Evolutionary conservation across 495 filamentous ascomycete genomes (phyloP).

Genomic region (Elaphomyces granulatus): DNA sequence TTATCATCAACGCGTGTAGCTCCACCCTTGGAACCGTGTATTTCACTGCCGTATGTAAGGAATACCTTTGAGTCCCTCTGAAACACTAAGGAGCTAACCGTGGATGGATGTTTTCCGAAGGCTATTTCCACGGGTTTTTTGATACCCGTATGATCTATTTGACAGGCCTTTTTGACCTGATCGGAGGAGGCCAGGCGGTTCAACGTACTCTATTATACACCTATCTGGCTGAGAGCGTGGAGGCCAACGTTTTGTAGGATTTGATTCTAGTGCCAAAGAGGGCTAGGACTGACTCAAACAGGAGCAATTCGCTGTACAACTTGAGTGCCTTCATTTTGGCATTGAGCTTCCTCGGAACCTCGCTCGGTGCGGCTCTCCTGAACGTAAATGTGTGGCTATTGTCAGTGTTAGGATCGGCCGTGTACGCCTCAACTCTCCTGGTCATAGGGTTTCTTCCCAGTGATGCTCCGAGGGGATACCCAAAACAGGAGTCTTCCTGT

Average conservation of each 20-base stretch:
- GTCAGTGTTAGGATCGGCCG: background rate
- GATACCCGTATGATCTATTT: background rate
- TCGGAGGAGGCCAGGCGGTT: background rate
- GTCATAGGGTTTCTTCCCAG: background rate
- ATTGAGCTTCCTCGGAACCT: background rate
- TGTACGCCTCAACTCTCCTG: background rate
- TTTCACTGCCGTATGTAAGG: background rate
- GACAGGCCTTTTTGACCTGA: background rate
- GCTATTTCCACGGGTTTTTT: background rate
- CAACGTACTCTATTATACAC: background rate
- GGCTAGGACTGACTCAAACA: background rate
- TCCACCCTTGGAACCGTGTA: background rate
- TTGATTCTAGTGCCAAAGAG: too few species aligned
- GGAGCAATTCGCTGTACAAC: background rate
- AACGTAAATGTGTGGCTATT: background rate
- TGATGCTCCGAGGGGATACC: too few species aligned
- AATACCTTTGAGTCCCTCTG: too few species aligned
- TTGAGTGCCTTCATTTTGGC: background rate
- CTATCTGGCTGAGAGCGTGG: background rate
- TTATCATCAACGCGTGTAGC: background rate
- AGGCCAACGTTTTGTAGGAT: too few species aligned
- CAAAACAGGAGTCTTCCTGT: background rate
- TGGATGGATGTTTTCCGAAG: background rate
- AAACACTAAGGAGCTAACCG: too few species aligned
- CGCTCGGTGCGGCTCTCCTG: background rate